Conservation (phyloP, 2,329 filamentous ascomycete species). For the Leptographium flavum region DNA sequence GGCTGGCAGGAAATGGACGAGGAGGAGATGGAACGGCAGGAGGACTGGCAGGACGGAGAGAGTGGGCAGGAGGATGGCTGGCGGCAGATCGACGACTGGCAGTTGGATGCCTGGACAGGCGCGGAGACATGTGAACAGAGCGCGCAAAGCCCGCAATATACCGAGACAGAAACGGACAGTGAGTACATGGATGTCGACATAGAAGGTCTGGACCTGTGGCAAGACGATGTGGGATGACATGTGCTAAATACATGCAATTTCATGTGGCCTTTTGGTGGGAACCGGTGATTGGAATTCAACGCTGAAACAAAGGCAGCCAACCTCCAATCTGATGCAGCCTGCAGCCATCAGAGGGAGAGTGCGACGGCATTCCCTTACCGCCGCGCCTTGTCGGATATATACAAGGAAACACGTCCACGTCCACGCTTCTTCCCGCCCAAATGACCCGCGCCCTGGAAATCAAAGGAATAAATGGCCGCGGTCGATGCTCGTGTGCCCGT, state of each 20-base stretch:
- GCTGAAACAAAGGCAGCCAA: not conserved
- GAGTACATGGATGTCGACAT: slow-evolving; percentile 4
- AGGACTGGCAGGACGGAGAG: not conserved
- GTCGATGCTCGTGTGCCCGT: too few relatives aligned
- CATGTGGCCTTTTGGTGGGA: not conserved
- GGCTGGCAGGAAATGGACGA: not conserved
- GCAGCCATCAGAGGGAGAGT: slow-evolving; percentile 7
- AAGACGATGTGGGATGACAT: not conserved
- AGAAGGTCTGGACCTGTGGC: not conserved
- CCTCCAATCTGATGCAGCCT: slow-evolving; percentile 8
- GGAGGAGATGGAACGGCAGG: not conserved
- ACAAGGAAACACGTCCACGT: not conserved
- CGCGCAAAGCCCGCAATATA: not conserved
- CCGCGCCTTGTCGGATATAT: not conserved
- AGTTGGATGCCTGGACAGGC: slow-evolving; percentile 5
- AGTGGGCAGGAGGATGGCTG: too few relatives aligned
- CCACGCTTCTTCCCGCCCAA: too few relatives aligned
- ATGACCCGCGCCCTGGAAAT: too few relatives aligned
- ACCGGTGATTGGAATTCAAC: not conserved
- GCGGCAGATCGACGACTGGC: slow-evolving; percentile 2
- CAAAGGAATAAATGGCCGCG: too few relatives aligned
- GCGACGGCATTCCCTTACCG: not conserved
- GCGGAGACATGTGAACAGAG: not conserved
- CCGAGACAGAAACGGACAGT: not conserved
- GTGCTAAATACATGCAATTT: not conserved